Percentiles rank a stretch among this genome's conserved stretches.
Evolutionary conservation across 805 yeast species (phyloP).

Genomic region (Saccharomyces kudriavzevii): DNA sequence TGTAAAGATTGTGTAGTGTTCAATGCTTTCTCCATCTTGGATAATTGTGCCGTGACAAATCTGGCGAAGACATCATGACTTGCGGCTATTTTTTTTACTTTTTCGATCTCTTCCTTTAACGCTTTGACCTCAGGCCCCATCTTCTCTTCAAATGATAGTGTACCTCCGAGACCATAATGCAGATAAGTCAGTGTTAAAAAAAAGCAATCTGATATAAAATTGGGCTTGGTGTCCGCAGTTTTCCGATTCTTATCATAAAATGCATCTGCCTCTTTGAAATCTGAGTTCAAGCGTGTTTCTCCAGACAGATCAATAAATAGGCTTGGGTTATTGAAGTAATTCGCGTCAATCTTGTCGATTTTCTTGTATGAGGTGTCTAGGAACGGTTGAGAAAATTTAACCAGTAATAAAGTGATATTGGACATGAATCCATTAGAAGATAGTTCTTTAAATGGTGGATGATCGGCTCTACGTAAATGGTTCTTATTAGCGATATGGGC

Average conservation of each 20-base stretch:
- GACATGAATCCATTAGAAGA: constrained; percentile 78
- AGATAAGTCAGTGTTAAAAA: constrained; percentile 68
- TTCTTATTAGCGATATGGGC: constrained; percentile 69
- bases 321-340: constrained; percentile 50
- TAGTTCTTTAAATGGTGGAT: constrained; percentile 56
- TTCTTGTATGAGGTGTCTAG: constrained; percentile 57
- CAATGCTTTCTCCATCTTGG: constrained; percentile 39
- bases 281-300: constrained; percentile 77
- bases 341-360: constrained; percentile 66
- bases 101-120: constrained; percentile 35
- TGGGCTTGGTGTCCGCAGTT: constrained; percentile 35
- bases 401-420: constrained; percentile 59
- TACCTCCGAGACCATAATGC: constrained; percentile 86
- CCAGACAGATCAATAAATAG: constrained; percentile 58
- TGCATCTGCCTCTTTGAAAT: constrained; percentile 58
- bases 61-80: constrained; percentile 24
- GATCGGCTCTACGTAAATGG: constrained; percentile 82
- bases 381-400: constrained; percentile 77
- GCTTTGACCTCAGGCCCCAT: constrained; percentile 43
- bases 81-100: constrained; percentile 22
- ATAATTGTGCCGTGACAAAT: constrained; percentile 37
- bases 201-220: constrained; percentile 89
- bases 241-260: constrained; percentile 39
- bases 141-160: constrained; percentile 48
- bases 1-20: constrained; percentile 36